A percentile compares a stretch with the other conserved stretches of the same genome.
phyloP scores from a whole-genome alignment of 805 yeast species.

The Yarrowia osloensis region DNA sequence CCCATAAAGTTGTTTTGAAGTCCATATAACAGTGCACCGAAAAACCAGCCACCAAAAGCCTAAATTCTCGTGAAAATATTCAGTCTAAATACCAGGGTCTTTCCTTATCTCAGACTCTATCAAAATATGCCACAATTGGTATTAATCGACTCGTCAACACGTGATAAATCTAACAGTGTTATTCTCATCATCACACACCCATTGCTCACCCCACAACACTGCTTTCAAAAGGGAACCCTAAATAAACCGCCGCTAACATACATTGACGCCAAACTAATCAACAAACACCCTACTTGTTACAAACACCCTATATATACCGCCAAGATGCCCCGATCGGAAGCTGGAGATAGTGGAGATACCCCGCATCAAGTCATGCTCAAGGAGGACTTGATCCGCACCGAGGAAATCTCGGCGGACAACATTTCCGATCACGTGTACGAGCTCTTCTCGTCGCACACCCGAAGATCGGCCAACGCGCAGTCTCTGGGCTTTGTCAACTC shows the following conservation, averaged over 20 bases:
- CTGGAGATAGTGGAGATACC: background rate
- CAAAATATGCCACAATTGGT: background rate
- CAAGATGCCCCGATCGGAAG: constrained; percentile 27
- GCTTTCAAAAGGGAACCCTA: no score
- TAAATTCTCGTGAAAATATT: background rate
- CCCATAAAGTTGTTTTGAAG: background rate
- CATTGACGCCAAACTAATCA: constrained; percentile 3
- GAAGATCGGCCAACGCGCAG: background rate
- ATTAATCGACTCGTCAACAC: background rate
- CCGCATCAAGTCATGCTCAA: background rate
- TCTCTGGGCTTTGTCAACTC: constrained; percentile 15
- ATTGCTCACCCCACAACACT: background rate
- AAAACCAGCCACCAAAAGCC: background rate
- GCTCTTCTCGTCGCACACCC: background rate
- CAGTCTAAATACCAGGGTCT: background rate
- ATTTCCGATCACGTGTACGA: constrained; percentile 21
- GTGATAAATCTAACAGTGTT: background rate
- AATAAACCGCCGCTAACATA: background rate
- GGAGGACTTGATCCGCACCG: constrained; percentile 14
- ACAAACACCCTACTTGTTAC: background rate
- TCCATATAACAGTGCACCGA: background rate
- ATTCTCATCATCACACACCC: background rate
- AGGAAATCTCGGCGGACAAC: background rate
- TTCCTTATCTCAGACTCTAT: background rate
- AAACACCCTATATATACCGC: background rate